Evolutionary conservation across 2,329 filamentous ascomycete species (phyloP).

Genomic region (Arthrobotrys sinensis): DNA sequence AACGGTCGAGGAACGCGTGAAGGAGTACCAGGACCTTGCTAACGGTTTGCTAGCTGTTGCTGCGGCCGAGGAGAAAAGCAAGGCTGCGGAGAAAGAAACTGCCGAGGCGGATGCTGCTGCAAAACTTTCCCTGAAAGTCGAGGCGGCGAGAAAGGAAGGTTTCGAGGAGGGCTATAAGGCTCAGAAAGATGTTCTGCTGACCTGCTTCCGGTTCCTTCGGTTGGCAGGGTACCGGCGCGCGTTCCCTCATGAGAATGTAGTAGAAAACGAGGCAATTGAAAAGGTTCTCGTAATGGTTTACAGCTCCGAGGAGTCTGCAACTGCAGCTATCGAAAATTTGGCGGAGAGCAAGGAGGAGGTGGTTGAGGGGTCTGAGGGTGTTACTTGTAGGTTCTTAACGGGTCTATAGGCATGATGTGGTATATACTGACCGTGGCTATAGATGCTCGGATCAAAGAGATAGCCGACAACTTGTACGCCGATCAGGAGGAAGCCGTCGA

Average conservation of each 20-base stretch:
- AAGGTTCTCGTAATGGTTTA: constrained; percentile 84
- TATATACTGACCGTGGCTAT: background rate
- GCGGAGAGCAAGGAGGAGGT: constrained; percentile 80
- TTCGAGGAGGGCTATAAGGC: constrained; percentile 68
- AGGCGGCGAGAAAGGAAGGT: constrained; percentile 72
- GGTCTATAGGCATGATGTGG: background rate
- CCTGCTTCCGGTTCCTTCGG: constrained; percentile 84
- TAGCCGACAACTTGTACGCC: constrained; percentile 42
- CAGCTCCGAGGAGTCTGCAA: constrained; percentile 81
- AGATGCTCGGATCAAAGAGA: constrained; percentile 75
- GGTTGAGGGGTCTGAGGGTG: constrained; percentile 74
- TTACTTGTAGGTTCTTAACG: constrained; percentile 76
- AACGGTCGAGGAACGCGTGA: constrained; percentile 62
- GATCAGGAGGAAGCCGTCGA: constrained; percentile 66
- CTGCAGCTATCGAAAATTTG: constrained; percentile 82
- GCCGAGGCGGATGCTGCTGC: constrained; percentile 72
- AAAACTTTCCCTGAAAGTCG: constrained; percentile 67
- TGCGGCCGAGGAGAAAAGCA: constrained; percentile 75
- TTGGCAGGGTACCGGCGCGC: constrained; percentile 82
- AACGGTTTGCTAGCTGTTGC: constrained; percentile 59
- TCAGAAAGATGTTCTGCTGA: constrained; percentile 76
- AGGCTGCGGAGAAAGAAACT: constrained; percentile 72
- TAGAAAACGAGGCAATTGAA: constrained; percentile 86
- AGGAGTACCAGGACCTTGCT: constrained; percentile 63
- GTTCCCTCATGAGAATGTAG: constrained; percentile 75